These are phyloP conservation scores for Hymenochaete sp. DNA, from an alignment of 1,284 basidiomycete species.

Conservation along the genomic window DNA sequence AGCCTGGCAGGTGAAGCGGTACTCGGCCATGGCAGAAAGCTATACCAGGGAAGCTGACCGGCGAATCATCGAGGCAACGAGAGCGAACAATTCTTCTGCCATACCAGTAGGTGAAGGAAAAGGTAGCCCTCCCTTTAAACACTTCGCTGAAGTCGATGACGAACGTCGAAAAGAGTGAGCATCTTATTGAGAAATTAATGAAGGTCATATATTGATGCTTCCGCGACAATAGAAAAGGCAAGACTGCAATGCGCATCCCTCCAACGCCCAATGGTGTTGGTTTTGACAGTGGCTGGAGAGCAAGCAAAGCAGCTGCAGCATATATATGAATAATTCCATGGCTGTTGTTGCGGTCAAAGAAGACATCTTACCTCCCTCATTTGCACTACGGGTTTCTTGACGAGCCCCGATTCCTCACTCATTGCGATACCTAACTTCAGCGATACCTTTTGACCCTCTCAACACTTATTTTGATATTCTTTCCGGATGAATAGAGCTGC, in stretches of 20 bases:
- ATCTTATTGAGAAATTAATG: no score
- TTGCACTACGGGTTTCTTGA: no score
- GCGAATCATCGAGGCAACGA: conserved; percentile 45
- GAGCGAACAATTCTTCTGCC: conserved; percentile 8
- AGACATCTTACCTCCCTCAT: no score
- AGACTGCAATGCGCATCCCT: conserved; percentile 6
- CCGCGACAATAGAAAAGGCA: conserved; percentile 14
- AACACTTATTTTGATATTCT: no score
- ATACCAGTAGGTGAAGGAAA: background rate
- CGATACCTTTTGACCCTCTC: no score
- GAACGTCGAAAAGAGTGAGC: conserved; percentile 12
- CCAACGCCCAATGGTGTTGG: background rate
- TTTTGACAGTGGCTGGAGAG: conserved; percentile 9
- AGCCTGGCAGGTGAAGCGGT: conserved; percentile 72
- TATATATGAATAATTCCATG: no score
- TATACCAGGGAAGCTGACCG: conserved; percentile 69
- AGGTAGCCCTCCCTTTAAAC: background rate
- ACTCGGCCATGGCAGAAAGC: conserved; percentile 68
- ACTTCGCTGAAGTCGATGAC: background rate
- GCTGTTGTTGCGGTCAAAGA: no score
- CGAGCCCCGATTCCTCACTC: no score
- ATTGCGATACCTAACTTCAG: no score
- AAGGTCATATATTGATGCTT: no score
- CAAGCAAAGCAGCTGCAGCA: conserved; percentile 5
- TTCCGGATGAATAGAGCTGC: no score